A percentile compares a stretch with the other conserved stretches of the same genome.
These are phyloP conservation scores for Pisolithus albus DNA, from an alignment of 768 basidiomycete genomes.

Conservation along the genomic window DNA sequence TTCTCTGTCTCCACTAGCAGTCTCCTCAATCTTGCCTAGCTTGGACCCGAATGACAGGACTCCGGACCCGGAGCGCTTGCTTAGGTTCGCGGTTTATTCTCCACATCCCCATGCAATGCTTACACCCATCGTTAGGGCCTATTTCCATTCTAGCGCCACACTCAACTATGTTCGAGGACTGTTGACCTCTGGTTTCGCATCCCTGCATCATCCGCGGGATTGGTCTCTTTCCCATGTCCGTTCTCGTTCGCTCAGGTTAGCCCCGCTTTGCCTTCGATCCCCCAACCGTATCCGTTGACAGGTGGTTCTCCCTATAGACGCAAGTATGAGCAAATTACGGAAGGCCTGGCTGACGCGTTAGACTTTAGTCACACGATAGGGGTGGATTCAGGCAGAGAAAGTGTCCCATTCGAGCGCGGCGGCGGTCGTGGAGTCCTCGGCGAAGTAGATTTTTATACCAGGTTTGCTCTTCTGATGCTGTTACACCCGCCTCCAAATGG, in stretches of 20 bases:
- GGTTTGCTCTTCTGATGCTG: conserved; percentile 36
- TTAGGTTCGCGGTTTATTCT: conserved; percentile 46
- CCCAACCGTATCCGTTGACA: conserved; percentile 11
- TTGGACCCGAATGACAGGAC: conserved; percentile 70
- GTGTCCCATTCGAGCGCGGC: conserved; percentile 57
- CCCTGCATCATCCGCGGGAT: conserved; percentile 80
- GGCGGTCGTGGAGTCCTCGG: conserved; percentile 67
- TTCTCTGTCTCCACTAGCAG: background rate
- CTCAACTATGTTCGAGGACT: conserved; percentile 88
- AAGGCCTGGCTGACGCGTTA: conserved; percentile 81
- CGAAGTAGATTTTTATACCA: conserved; percentile 92
- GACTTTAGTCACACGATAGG: conserved; percentile 92
- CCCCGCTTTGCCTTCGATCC: background rate
- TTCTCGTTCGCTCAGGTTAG: conserved; percentile 65
- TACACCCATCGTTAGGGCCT: conserved; percentile 51
- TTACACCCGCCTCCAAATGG: background rate
- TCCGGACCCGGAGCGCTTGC: conserved; percentile 84
- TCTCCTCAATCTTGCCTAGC: conserved; percentile 28
- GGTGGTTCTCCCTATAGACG: conserved; percentile 33
- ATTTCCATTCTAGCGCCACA: conserved; percentile 93
- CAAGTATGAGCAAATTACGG: conserved; percentile 82
- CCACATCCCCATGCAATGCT: background rate
- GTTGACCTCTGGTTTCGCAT: conserved; percentile 89
- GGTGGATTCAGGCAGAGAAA: conserved; percentile 43
- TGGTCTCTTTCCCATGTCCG: conserved; percentile 94